A percentile compares a stretch with the other conserved stretches of the same genome.
phyloP scores from a whole-genome alignment of 441 rosid genomes.

The Euphorbia corollata region DNA sequence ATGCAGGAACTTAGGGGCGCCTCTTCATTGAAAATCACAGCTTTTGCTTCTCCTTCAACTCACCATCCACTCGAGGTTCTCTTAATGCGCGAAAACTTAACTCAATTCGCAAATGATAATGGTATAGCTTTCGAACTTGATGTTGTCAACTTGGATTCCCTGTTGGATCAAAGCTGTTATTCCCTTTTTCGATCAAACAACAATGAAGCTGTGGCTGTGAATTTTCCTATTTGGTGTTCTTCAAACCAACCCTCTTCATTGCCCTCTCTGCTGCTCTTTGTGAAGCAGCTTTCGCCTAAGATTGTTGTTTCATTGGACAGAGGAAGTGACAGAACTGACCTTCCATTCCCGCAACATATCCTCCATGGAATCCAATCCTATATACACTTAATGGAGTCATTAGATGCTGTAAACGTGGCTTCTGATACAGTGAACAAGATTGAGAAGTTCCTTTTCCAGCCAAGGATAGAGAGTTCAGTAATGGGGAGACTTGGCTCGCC shows the following conservation, averaged over 20 bases:
- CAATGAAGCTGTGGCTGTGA: conserved; percentile 45
- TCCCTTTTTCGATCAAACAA: conserved; percentile 9
- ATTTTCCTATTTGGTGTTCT: conserved; percentile 46
- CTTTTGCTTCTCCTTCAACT: conserved; percentile 48
- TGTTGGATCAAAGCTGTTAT: conserved; percentile 33
- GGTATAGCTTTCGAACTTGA: conserved; percentile 53
- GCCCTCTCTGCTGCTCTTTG: conserved; percentile 40
- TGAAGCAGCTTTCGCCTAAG: conserved; percentile 58
- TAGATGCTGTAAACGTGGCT: conserved; percentile 46
- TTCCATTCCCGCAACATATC: conserved; percentile 47
- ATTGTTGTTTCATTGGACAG: conserved; percentile 52
- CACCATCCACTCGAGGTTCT: conserved; percentile 45
- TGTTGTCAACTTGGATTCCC: conserved; percentile 38
- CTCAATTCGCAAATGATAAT: conserved; percentile 46
- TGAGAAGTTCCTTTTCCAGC: conserved; percentile 52
- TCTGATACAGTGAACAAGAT: conserved; percentile 45
- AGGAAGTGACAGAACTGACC: conserved; percentile 46
- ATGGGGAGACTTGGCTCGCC: conserved; percentile 36
- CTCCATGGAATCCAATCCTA: conserved; percentile 45
- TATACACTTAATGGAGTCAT: conserved; percentile 44
- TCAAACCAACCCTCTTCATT: conserved; percentile 37
- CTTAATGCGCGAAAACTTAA: conserved; percentile 48
- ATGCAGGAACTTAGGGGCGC: conserved; percentile 60
- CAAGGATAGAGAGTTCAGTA: conserved; percentile 45
- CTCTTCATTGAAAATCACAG: conserved; percentile 55